Evolutionary conservation across 139 green algal genomes (phyloP).

Genomic region (Chlorella sp.): DNA sequence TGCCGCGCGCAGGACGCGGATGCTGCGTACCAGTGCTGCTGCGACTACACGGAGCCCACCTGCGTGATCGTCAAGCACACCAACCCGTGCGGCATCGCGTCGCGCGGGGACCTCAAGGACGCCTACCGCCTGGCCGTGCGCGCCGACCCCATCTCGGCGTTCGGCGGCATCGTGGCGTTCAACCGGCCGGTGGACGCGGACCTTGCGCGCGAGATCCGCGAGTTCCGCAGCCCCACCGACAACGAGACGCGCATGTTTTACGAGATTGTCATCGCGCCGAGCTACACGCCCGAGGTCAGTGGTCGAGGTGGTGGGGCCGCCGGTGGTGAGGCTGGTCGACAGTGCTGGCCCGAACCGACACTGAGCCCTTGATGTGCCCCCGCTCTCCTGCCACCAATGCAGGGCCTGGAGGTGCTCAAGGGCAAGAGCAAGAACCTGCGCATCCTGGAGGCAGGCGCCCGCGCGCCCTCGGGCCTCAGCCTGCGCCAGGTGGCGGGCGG

Average conservation of each 20-base stretch:
- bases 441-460: slow-evolving; percentile 89
- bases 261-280: slow-evolving; percentile 97
- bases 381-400: background rate
- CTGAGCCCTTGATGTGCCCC: too few relatives aligned
- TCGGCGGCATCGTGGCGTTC: slow-evolving; percentile 99
- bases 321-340: too few relatives aligned
- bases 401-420: slow-evolving; percentile 86
- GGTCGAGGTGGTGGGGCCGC: too few relatives aligned
- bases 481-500: slow-evolving; percentile 79
- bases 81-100: slow-evolving; percentile 95
- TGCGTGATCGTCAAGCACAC: slow-evolving; percentile 99
- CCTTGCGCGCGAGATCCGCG: slow-evolving; percentile 86
- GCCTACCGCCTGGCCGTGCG: slow-evolving; percentile 89
- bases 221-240: slow-evolving; percentile 92
- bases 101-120: slow-evolving; percentile 72
- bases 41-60: slow-evolving; percentile 57
- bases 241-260: slow-evolving; percentile 99
- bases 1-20: slow-evolving; percentile 70
- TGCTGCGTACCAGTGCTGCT: slow-evolving; percentile 49
- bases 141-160: slow-evolving; percentile 93
- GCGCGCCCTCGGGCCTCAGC: slow-evolving; percentile 49
- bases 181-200: slow-evolving; percentile 63
- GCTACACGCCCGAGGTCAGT: slow-evolving; percentile 78
- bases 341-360: too few relatives aligned
- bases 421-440: slow-evolving; percentile 97